Base-by-base conservation (phyloP, 495 filamentous ascomycete genomes). In the Aspergillus sclerotiicarbonarius region DNA sequence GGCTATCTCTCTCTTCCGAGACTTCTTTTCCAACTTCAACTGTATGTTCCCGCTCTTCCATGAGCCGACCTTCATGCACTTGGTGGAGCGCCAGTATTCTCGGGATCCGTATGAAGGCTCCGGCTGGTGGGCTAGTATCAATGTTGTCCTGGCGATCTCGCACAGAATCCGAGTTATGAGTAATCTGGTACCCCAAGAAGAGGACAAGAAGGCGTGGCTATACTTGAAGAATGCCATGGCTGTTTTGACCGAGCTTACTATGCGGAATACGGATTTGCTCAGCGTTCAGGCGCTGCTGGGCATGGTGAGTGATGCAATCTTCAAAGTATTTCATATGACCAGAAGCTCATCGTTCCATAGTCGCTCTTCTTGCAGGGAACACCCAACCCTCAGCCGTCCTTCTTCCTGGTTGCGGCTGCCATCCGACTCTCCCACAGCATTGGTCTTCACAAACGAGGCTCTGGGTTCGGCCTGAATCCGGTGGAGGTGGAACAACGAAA, bases 11-110 rank as follows among this genome's bases (percentile, higher is more conserved):
- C 80, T 96, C 46, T 84, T 94, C 56, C 91, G 88, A 70, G 94
- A 98, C 67, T 98, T 86, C 69, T 98, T 98, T 64, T 90, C 92
- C 66, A 96, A 96, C 71, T 97, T 98, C 79, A 98, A 98, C 75
- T 91, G 91, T 84, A 90, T 97, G 83, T 96, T 98, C 68, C 94
- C 94, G 45, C 80, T 98, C 4, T 98, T 96, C 68, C 94, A 98
- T 68, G 91, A 97, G 70, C 91, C 93, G 13, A 97, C 94, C 0
- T 98, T 98, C 67, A 96, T 97, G 90, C 90, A 96, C 67, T 76
- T 98, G 13, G 90, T 97, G 19, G 90, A 96, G 62, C 85, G 87
- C 60, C 92, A 98, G 64, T 98, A 97, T 73, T 92, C 92, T 15
- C 76, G 80, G 35, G 87, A 96, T 64, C 94, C 93, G n/a, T 96